These are phyloP conservation scores for Trichothecium sympodiale DNA, from an alignment of 2,329 filamentous ascomycete species.

Conservation along the genomic window DNA sequence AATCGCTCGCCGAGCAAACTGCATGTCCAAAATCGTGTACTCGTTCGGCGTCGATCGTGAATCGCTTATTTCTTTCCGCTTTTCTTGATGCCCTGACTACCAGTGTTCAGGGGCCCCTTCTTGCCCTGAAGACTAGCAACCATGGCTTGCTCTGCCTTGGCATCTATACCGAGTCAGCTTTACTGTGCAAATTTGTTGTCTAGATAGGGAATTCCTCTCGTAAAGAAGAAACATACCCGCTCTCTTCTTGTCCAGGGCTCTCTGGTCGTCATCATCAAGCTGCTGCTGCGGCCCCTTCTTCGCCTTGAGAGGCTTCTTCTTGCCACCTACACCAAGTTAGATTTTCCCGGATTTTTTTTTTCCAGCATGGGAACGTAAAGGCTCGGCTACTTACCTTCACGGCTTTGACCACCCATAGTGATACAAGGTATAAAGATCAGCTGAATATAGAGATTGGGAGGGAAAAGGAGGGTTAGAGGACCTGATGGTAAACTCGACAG, in stretches of 20 bases:
- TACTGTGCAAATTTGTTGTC: too few relatives aligned
- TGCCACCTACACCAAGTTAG: constrained; percentile 46
- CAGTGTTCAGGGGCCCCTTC: constrained; percentile 80
- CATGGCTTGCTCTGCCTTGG: constrained; percentile 77
- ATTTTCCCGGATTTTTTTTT: not conserved
- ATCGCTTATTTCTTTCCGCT: constrained; percentile 79
- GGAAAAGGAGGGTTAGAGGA: not conserved
- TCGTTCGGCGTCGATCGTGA: constrained; percentile 3
- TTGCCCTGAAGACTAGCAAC: constrained; percentile 64
- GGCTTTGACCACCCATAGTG: constrained; percentile 27
- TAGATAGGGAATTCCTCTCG: too few relatives aligned
- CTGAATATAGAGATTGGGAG: not conserved
- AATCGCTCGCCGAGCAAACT: too few relatives aligned
- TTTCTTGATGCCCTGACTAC: constrained; percentile 90
- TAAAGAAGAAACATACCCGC: constrained; percentile 51
- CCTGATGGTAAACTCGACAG: too few relatives aligned
- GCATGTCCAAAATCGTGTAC: too few relatives aligned
- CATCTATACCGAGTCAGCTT: constrained; percentile 38
- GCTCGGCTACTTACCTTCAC: constrained; percentile 21
- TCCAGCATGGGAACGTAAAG: not conserved
- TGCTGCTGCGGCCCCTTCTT: constrained; percentile 79
- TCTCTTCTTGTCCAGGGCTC: constrained; percentile 72
- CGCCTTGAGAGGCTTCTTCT: constrained; percentile 76
- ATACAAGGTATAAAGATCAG: constrained; percentile 1
- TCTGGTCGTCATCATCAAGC: constrained; percentile 76